Evolutionary conservation across 2,329 filamentous ascomycete species (phyloP).

Genomic region (Dactylellina leptospora): DNA sequence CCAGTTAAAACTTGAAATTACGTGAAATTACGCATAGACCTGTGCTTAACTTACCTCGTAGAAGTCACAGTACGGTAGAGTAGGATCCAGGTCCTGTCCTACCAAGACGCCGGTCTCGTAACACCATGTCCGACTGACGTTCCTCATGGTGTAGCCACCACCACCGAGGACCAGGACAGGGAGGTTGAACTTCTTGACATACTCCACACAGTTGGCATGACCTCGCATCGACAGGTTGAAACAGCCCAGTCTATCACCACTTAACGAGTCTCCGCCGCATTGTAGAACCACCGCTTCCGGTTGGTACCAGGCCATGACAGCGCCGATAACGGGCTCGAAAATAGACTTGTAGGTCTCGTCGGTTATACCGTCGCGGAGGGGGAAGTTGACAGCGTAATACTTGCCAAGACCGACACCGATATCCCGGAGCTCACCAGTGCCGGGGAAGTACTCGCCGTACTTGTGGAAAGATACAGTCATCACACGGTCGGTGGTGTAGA

Average conservation of each 20-base stretch:
- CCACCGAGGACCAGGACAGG: slow-evolving; percentile 92
- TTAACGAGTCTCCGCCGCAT: slow-evolving; percentile 93
- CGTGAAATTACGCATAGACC: too few relatives aligned
- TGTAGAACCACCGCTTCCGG: slow-evolving; percentile 92
- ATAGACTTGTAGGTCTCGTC: slow-evolving; percentile 87
- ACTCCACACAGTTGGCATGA: slow-evolving; percentile 89
- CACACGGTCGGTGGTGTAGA: slow-evolving; percentile 86
- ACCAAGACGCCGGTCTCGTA: slow-evolving; percentile 83
- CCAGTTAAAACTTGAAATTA: too few relatives aligned
- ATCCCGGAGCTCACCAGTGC: slow-evolving; percentile 84
- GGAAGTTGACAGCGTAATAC: slow-evolving; percentile 89
- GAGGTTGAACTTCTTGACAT: slow-evolving; percentile 80
- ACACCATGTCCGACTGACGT: slow-evolving; percentile 95
- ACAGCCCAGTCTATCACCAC: slow-evolving; percentile 88
- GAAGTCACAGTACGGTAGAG: slow-evolving; percentile 75
- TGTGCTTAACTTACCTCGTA: slow-evolving; percentile 72
- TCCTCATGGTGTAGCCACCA: slow-evolving; percentile 94
- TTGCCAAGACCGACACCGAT: slow-evolving; percentile 88
- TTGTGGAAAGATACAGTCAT: slow-evolving; percentile 97
- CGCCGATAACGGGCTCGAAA: slow-evolving; percentile 81
- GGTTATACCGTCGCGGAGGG: slow-evolving; percentile 87
- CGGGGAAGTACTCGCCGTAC: slow-evolving; percentile 86
- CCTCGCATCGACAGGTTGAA: slow-evolving; percentile 98
- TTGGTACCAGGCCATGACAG: slow-evolving; percentile 82
- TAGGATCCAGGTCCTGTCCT: slow-evolving; percentile 68